Base-by-base conservation (phyloP, 1,139 yeast genomes). In the Yamadazyma trypodendri region DNA sequence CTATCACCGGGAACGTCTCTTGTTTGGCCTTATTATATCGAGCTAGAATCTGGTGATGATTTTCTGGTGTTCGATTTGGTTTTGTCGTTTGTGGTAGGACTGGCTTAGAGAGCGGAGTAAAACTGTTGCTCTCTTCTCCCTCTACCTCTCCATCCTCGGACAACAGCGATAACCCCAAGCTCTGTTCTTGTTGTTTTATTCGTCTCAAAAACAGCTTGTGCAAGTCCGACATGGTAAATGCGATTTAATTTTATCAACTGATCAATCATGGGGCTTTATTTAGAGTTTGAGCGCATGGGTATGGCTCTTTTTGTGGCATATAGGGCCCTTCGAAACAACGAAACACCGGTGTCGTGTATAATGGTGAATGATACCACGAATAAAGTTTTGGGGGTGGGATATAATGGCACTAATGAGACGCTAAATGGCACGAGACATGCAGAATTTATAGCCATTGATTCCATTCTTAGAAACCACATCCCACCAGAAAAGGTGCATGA, bases 341-440 rank as follows among this genome's bases (percentile, higher is more conserved):
- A 67, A 82, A 90, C 47, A 77, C 98, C 49, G 76, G 95, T 42
- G 79, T 95, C 50, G 3, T 71, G 77, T 78, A 84, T 65, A 66
- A 83, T 47, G 68, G 84, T 62, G 78, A 81, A 38, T 59, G 69
- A 43, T 34, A 53, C 51, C 44, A 72, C 45, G 3, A 70, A 69
- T 12, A 46, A 70, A 41, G 66, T 90, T 15, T 61, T 90, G n/a
- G 86, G 88, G 25, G 70, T 74, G 35, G 96, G 97, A 2, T 81
- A 82, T 67, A 92, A 92, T 59, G 87, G 83, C 54, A 92, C 98
- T n/a, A 92, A 92, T 55, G 71, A 79, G 32, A 82, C 95, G 2
- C 67, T 86, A 14, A 84, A 76, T 50, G 97, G 96, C 0, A 86
- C 90, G 2, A 74, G 86, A 29, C 98, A 92, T 58, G 97, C 98